Conservation (phyloP, 192 early-diverging fungal species). For the Linnemannia exigua region DNA sequence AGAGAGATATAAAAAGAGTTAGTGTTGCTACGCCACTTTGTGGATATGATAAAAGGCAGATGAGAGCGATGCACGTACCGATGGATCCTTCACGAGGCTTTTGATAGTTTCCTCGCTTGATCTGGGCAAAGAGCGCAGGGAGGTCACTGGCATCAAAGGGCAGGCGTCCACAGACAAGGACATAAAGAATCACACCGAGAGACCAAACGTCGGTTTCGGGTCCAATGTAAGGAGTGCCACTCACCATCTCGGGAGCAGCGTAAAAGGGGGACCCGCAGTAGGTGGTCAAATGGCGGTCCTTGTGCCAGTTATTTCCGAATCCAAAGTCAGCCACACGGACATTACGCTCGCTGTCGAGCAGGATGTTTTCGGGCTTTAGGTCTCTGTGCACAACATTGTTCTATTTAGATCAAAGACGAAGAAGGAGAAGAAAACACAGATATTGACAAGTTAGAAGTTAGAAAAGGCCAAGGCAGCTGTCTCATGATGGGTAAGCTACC, state of each 20-base stretch:
- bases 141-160: conserved; percentile 72
- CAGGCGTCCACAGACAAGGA: conserved; percentile 69
- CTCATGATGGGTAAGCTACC: too few species aligned
- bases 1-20: conserved; percentile 19
- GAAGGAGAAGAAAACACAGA: neutral
- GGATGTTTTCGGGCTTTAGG: conserved; percentile 75
- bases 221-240: conserved; percentile 69
- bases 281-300: conserved; percentile 69
- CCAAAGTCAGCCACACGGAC: conserved; percentile 74
- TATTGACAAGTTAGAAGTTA: neutral
- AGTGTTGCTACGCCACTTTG: neutral
- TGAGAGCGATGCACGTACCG: neutral
- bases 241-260: conserved; percentile 78
- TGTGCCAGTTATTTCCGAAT: conserved; percentile 69
- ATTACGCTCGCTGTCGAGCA: conserved; percentile 63
- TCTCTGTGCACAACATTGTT: conserved; percentile 73
- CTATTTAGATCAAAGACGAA: conserved; percentile 33
- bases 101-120: conserved; percentile 68
- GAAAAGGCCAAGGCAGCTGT: too few species aligned
- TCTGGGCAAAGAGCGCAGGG: conserved; percentile 71
- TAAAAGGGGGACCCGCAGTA: conserved; percentile 78
- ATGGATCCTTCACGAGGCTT: conserved; percentile 60
- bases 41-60: neutral
- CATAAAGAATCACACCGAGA: conserved; percentile 71
- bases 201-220: conserved; percentile 74